Evolutionary conservation across 2,329 filamentous ascomycete species (phyloP).

Genomic region (Ophiobolus disseminans): DNA sequence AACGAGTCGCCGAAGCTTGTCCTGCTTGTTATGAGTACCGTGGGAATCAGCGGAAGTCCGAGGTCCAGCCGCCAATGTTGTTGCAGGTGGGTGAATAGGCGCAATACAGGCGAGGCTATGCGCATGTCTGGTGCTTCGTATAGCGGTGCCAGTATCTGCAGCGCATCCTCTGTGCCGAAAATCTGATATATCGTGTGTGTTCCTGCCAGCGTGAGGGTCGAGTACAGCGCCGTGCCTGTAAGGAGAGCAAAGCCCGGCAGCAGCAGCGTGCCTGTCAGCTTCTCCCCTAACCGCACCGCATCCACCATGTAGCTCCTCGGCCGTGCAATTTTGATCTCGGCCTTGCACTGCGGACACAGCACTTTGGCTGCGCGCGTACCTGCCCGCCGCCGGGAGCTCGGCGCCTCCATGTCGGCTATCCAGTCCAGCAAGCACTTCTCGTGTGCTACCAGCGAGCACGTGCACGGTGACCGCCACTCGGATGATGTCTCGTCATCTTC

Average conservation of each 20-base stretch:
- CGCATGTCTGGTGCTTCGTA: constrained; percentile 43
- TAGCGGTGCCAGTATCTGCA: constrained; percentile 58
- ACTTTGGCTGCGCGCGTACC: constrained; percentile 64
- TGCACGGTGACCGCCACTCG: constrained; percentile 86
- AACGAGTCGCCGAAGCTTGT: constrained; percentile 69
- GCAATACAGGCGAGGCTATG: constrained; percentile 40
- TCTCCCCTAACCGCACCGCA: constrained; percentile 66
- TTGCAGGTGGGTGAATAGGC: constrained; percentile 35
- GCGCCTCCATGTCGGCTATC: constrained; percentile 86
- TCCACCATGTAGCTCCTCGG: constrained; percentile 77
- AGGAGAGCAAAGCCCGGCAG: constrained; percentile 69
- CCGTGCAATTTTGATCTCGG: constrained; percentile 76
- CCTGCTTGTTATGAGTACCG: constrained; percentile 71
- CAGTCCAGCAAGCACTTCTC: constrained; percentile 89
- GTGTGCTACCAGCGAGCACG: constrained; percentile 88
- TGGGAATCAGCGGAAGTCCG: constrained; percentile 71
- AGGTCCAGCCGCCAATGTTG: constrained; percentile 62
- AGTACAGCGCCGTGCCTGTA: constrained; percentile 55
- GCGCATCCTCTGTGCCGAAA: constrained; percentile 69
- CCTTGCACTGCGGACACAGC: constrained; percentile 88
- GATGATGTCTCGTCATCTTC: constrained; percentile 67
- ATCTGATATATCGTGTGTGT: constrained; percentile 69
- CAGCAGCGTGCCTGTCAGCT: constrained; percentile 64
- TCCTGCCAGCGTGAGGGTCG: constrained; percentile 62
- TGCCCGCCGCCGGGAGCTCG: constrained; percentile 59